phyloP scores from a whole-genome alignment of 768 basidiomycete species.

The Naganishia friedmannii region DNA sequence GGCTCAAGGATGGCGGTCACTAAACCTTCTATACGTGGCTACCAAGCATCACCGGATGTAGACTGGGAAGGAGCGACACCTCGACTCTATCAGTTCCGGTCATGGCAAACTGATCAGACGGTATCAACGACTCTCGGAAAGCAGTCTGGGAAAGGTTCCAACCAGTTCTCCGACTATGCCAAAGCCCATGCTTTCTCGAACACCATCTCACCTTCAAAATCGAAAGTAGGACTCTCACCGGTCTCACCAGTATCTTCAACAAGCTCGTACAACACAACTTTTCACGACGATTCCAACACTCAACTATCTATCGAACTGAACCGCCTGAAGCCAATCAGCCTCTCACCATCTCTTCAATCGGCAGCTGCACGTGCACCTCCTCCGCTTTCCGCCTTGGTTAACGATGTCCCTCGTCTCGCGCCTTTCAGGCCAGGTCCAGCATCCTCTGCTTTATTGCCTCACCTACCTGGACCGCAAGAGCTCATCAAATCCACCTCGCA shows the following conservation, averaged over 20 bases:
- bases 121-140: too few relatives aligned
- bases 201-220: not conserved
- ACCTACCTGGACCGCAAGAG: slow-evolving; percentile 16
- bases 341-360: slow-evolving; percentile 3
- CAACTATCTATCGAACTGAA: not conserved
- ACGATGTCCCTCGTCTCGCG: slow-evolving; percentile 1
- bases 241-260: not conserved
- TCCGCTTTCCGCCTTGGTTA: not conserved
- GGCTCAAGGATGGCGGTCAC: not conserved
- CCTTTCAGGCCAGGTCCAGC: not conserved
- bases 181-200: slow-evolving; percentile 2
- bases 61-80: not conserved
- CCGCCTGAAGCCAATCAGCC: not conserved
- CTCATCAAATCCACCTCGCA: slow-evolving; percentile 14
- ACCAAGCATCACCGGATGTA: not conserved
- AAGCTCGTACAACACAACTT: not conserved
- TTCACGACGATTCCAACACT: not conserved
- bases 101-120: not conserved
- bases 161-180: not conserved
- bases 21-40: not conserved
- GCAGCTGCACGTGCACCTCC: slow-evolving; percentile 9
- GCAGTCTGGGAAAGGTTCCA: not conserved
- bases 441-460: not conserved
- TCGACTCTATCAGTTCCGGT: not conserved
- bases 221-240: not conserved